Evolutionary conservation across 1,284 basidiomycete species (phyloP).

Genomic region (Ustilago curta): DNA sequence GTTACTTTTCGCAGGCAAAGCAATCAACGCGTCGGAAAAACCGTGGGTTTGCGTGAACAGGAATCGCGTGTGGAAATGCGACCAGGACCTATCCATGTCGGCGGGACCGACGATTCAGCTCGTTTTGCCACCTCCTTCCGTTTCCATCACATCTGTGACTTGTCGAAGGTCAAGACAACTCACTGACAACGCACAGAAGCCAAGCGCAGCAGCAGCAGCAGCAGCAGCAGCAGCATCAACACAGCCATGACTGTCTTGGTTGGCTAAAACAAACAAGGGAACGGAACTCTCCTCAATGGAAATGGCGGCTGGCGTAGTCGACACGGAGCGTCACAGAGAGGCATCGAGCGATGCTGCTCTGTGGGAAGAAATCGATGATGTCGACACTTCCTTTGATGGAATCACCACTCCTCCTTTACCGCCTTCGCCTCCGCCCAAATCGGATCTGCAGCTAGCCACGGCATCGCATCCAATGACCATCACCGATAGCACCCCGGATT

Average conservation of each 20-base stretch:
- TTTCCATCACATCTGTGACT: background rate
- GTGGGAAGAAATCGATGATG: constrained; percentile 32
- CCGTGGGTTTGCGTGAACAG: too few species aligned
- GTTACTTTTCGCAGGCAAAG: constrained; percentile 10
- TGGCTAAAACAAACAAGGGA: background rate
- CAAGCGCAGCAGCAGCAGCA: background rate
- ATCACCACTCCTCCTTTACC: constrained; percentile 21
- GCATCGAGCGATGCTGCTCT: constrained; percentile 46
- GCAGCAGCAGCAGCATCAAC: background rate
- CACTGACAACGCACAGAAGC: too few species aligned
- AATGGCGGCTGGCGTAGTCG: constrained; percentile 19
- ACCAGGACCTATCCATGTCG: background rate
- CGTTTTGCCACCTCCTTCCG: background rate
- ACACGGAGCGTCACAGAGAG: constrained; percentile 23
- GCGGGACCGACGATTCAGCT: constrained; percentile 1
- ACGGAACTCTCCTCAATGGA: background rate
- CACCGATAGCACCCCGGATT: constrained; percentile 4
- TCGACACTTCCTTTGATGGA: constrained; percentile 21
- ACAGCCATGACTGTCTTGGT: background rate
- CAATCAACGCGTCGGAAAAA: constrained; percentile 14
- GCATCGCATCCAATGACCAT: constrained; percentile 18
- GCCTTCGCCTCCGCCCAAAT: background rate
- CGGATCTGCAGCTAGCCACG: background rate
- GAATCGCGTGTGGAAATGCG: background rate
- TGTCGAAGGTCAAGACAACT: background rate